These are phyloP conservation scores for Eucalyptus brandiana DNA, from an alignment of 345 rosid genomes.

Conservation along the genomic window DNA sequence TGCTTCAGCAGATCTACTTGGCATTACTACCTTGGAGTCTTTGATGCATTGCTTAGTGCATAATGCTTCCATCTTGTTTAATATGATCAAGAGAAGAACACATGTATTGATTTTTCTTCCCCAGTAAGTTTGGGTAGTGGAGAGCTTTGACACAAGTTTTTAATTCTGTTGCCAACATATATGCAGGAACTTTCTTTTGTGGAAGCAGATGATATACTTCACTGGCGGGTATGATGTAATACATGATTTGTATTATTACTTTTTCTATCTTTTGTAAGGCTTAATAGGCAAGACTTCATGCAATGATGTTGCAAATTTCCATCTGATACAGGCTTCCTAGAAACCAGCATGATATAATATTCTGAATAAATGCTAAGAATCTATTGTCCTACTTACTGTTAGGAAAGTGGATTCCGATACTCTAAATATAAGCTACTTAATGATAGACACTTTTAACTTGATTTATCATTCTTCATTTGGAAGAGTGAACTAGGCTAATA, in stretches of 20 bases:
- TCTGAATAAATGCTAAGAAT: too few relatives aligned
- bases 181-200: constrained; percentile 66
- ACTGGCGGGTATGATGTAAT: constrained; percentile 31
- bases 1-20: constrained; percentile 13
- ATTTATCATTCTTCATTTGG: too few relatives aligned
- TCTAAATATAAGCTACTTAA: too few relatives aligned
- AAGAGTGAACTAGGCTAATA: too few relatives aligned
- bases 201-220: constrained; percentile 35
- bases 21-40: background rate
- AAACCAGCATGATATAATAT: background rate
- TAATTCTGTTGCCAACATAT: background rate
- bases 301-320: background rate
- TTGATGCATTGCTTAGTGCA: background rate
- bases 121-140: background rate
- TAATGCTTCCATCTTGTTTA: background rate
- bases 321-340: background rate
- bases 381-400: too few relatives aligned
- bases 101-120: background rate
- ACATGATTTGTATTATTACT: background rate
- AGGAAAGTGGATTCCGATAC: too few relatives aligned
- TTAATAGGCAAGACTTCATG: background rate
- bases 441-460: too few relatives aligned
- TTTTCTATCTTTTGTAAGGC: background rate
- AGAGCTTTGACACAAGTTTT: background rate
- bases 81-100: background rate